Conservation (phyloP, 1,284 basidiomycete species). For the Moesziomyces aphidis region DNA sequence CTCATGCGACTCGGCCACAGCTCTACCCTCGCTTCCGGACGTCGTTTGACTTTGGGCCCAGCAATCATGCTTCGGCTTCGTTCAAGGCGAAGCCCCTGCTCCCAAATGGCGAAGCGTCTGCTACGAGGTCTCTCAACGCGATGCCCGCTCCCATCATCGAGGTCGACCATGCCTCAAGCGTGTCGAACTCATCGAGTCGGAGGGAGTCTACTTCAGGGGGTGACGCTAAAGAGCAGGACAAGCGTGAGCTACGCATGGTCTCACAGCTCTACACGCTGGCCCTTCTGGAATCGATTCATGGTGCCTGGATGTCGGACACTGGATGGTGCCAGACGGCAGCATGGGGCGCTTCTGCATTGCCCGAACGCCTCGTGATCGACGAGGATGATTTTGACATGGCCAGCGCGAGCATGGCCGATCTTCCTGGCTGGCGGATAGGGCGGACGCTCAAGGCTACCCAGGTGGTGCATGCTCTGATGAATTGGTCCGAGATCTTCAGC, state of each 20-base stretch:
- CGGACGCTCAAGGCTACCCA: conserved; percentile 24
- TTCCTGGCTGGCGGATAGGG: conserved; percentile 37
- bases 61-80: not conserved
- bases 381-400: conserved; percentile 17
- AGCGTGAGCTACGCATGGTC: conserved; percentile 15
- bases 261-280: conserved; percentile 37
- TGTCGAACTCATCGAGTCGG: conserved; percentile 18
- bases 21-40: conserved; percentile 17
- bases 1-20: not conserved
- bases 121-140: not conserved
- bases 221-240: not conserved
- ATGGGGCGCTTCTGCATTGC: conserved; percentile 25
- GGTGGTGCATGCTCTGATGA: conserved; percentile 42
- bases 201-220: conserved; percentile 7
- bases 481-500: conserved; percentile 46
- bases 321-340: conserved; percentile 27
- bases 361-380: conserved; percentile 27
- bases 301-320: conserved; percentile 45
- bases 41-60: conserved; percentile 27
- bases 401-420: conserved; percentile 10
- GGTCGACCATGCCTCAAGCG: conserved; percentile 1
- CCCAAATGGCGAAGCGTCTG: not conserved
- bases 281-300: conserved; percentile 34
- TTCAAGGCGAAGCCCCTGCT: conserved; percentile 1
- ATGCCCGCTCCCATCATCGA: conserved; percentile 6